A percentile compares a stretch with the other conserved stretches of the same genome.
Evolutionary conservation across 1,284 basidiomycete genomes (phyloP).

Genomic region (Marasmius sp.): DNA sequence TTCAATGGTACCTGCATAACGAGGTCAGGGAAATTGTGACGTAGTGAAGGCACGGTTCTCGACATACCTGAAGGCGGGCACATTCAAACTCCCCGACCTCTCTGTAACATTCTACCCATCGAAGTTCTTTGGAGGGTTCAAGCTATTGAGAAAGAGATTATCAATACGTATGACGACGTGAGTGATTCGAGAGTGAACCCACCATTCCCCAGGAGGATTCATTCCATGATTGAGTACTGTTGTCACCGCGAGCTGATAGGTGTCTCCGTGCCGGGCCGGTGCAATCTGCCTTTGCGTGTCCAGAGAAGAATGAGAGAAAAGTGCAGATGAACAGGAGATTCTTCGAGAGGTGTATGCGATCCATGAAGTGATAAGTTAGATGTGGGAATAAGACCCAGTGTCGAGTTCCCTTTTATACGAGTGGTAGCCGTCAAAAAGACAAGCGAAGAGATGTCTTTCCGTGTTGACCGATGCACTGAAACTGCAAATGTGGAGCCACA

Average conservation of each 20-base stretch:
- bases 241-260: too few relatives aligned
- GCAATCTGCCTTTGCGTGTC: too few relatives aligned
- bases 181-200: not conserved
- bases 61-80: slow-evolving; percentile 8
- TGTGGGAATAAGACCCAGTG: not conserved
- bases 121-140: slow-evolving; percentile 3
- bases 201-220: not conserved
- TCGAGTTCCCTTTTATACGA: not conserved
- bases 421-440: not conserved
- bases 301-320: too few relatives aligned
- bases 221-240: not conserved
- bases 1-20: not conserved
- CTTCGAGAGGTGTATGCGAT: too few relatives aligned
- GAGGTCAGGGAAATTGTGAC: not conserved
- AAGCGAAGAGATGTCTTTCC: not conserved
- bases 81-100: slow-evolving; percentile 5
- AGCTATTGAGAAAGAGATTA: not conserved
- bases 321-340: too few relatives aligned
- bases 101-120: slow-evolving; percentile 12
- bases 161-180: not conserved
- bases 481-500: not conserved
- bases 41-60: not conserved
- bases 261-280: too few relatives aligned
- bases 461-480: not conserved
- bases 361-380: too few relatives aligned